Base-by-base conservation (phyloP, 2,329 filamentous ascomycete genomes). In the Hymenotorrendiella dingleyae region DNA sequence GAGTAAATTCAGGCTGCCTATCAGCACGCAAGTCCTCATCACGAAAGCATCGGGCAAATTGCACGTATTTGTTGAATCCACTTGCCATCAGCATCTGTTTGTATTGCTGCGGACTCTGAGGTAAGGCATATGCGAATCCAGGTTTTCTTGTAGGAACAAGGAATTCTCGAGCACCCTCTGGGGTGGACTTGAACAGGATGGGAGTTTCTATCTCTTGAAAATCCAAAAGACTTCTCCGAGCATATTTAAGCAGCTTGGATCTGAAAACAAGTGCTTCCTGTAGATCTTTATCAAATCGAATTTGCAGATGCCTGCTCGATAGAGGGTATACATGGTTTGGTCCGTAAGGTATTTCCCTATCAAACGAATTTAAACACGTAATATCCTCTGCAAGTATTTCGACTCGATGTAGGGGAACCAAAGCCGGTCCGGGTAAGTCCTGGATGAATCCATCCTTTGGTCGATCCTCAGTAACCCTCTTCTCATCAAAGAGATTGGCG, bases 61-160 rank as follows among this genome's bases (percentile, higher is more conserved):
- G 93, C 64, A 84, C 94, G 62, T 98, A 98, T 29, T 76, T 78
- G 1, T 73, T 68, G 9, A 96, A 76, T 0, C 91, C 91, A 47
- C 86, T 85, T 0, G 89, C 86, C 89, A 98, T 97, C 30, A 98
- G 74, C 2, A 96, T 86, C 67, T 98, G 93, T 67, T 98, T 98
- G 62, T 97, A 98, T 63, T 98, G 93, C 63, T 98, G 93, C 0
- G 93, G 93, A 52, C 91, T 97, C 62, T 98, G 94, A 0, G 90
- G 90, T 16, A 98, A 70, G 7, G 93, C 93, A 63, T 97, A 98
- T 3, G 87, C 89, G 47, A 81, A 69, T 0, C 87, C 88, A 1
- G 72, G 73, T 26, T 74, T 76, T 21, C 93, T 74, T 1, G 90
- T 94, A 0, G 93, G 93, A 4, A 98, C 91, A 5, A 98, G 64